Evolutionary conservation across 306 rosid genomes (phyloP).

Genomic region (Inga leiocalycina): DNA sequence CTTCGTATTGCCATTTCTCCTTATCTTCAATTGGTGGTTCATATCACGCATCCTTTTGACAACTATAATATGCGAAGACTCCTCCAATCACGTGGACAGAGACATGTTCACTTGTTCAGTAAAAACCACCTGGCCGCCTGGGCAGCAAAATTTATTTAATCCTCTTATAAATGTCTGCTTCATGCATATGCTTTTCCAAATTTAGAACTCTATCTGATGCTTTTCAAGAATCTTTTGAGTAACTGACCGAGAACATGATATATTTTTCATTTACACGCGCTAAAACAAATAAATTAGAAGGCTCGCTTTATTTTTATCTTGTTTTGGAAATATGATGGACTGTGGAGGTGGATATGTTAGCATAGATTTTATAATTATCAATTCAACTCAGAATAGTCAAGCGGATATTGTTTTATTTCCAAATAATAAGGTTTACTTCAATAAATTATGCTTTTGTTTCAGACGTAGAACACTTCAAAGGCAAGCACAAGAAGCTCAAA

Average conservation of each 20-base stretch:
- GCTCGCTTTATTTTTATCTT: background rate
- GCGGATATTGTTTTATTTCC: background rate
- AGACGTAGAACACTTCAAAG: constrained; percentile 85
- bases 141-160: background rate
- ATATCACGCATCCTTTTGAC: background rate
- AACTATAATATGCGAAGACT: background rate
- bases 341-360: background rate
- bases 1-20: background rate
- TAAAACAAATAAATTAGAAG: background rate
- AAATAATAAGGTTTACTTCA: background rate
- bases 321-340: background rate
- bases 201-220: background rate
- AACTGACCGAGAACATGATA: background rate
- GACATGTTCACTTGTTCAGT: background rate
- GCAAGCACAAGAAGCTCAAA: constrained; percentile 82
- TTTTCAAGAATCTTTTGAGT: background rate
- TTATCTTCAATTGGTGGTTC: background rate
- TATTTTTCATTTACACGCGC: background rate
- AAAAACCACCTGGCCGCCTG: background rate
- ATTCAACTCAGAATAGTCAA: background rate
- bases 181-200: background rate
- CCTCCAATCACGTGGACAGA: background rate
- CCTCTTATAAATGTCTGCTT: background rate
- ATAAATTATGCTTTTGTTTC: constrained; percentile 31
- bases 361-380: background rate